Base-by-base conservation (phyloP, 129 eudicot species). In the Helichrysum umbraculigerum region DNA sequence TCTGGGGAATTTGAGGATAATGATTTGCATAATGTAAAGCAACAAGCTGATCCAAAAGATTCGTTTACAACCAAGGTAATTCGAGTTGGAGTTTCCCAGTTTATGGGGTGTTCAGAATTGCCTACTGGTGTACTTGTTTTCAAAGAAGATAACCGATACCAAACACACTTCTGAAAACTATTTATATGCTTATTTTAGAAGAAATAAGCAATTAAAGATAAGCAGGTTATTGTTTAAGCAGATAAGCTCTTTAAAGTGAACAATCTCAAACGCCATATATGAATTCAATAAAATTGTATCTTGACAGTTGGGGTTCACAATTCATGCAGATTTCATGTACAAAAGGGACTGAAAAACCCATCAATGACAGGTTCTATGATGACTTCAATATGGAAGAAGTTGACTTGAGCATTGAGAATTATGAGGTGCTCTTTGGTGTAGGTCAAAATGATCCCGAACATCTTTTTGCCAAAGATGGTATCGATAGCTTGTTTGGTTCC, bases 331-430 rank as follows among this genome's bases (percentile, higher is more conserved):
- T 68, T 28, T 79, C 79, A 66, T 85, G 83, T 57, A 74, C 79
- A 68, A 85, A 85, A 74, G 96, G 83, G 44, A 44, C 77, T 73
- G 83, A 73, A 41, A 77, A 76, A 52, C 83, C 62, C 59, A 87
- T 82, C 5, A 87, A 83, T 37, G 92, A 88, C 51, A 76, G 77
- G 28, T 83, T 85, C 50, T 85, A 81, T 71, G 93, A 83, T 64
- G 85, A 88, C 65, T 85, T 88, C 64, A 86, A 83, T 76, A 86
- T 90, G 89, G 97, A 93, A 78, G 97, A 88, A 68, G 86, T 86
- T 47, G 98, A 90, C 78, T 73, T 91, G 51, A 82, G 84, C 78
- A 82, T 93, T 74, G 93, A 93, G 72, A 87, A 93, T 65, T 93
- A 93, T 66, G 97, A 93, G 39, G 93, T 82, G 54, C 88, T 93